Conservation (phyloP, 2,329 filamentous ascomycete species). For the Aspergillus sergii region DNA sequence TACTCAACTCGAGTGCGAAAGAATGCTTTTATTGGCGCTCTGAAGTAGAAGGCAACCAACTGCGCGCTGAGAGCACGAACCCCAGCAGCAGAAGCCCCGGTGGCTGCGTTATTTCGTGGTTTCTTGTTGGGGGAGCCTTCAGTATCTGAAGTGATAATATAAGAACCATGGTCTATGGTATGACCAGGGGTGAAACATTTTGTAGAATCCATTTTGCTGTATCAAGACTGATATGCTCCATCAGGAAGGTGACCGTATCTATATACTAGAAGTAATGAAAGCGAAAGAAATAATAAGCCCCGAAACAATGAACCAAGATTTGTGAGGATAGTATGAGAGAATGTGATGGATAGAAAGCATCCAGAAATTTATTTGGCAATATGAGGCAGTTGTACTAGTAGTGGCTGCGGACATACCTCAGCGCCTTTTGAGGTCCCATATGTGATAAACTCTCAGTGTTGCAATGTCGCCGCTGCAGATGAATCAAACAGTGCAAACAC, state of each 20-base stretch:
- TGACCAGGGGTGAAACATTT: conserved; percentile 8
- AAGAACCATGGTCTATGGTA: conserved; percentile 20
- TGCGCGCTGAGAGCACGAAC: conserved; percentile 83
- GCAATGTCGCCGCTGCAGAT: not conserved
- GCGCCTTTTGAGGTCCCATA: not conserved
- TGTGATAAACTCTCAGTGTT: not conserved
- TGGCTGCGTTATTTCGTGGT: conserved; percentile 62
- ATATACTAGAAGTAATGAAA: conserved; percentile 1
- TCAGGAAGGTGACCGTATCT: conserved; percentile 15
- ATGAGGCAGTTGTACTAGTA: not conserved
- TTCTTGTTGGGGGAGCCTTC: conserved; percentile 39
- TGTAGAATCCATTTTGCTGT: conserved; percentile 15
- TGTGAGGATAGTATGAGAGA: not conserved
- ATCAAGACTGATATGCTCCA: conserved; percentile 14
- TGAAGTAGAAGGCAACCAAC: conserved; percentile 86
- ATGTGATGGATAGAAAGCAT: not conserved
- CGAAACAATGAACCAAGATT: not conserved
- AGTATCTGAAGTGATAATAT: conserved; percentile 16
- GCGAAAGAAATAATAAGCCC: not conserved
- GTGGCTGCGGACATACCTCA: not conserved
- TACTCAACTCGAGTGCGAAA: conserved; percentile 90
- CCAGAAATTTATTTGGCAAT: too few relatives aligned
- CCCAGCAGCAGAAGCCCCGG: conserved; percentile 80
- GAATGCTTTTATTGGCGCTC: conserved; percentile 88
- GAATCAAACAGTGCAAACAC: conserved; percentile 10